These are phyloP conservation scores for Hippophae gyantsensis DNA, from an alignment of 306 rosid species.

Conservation along the genomic window DNA sequence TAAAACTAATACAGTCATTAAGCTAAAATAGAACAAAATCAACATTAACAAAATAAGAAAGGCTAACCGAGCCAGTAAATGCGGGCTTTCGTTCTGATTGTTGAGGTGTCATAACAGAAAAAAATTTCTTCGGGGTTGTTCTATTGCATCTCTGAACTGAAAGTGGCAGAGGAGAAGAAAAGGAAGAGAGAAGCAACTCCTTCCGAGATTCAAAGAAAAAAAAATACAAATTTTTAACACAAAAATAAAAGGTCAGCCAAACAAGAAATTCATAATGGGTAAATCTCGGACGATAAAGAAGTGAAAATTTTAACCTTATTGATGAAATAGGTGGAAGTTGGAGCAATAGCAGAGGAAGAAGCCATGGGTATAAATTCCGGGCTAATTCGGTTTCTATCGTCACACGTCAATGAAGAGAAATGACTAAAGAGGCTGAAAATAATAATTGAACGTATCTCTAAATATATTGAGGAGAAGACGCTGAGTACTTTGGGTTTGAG, in stretches of 20 bases:
- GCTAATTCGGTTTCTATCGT: no score
- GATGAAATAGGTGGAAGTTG: slow-evolving; percentile 32
- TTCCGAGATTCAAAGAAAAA: slow-evolving; percentile 22
- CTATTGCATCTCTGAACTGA: slow-evolving; percentile 34
- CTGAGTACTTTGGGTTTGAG: no score
- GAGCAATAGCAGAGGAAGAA: slow-evolving; percentile 38
- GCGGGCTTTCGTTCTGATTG: slow-evolving; percentile 64
- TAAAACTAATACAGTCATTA: neutral
- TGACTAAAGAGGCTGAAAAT: no score
- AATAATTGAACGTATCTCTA: no score
- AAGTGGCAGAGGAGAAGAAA: slow-evolving; percentile 22
- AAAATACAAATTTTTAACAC: neutral
- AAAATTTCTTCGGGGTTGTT: slow-evolving; percentile 30
- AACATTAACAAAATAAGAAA: neutral
- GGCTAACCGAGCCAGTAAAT: slow-evolving; percentile 44
- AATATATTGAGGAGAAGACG: no score
- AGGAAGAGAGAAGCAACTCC: slow-evolving; percentile 30
- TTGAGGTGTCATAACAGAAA: slow-evolving; percentile 56
- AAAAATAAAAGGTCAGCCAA: neutral
- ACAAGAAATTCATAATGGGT: neutral
- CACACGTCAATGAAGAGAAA: no score
- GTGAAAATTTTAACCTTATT: slow-evolving; percentile 28
- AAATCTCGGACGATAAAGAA: neutral
- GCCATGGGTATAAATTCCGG: slow-evolving; percentile 30
- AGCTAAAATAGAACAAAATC: slow-evolving; percentile 11